phyloP scores from a whole-genome alignment of 176 grass and related monocot species.

The Rhynchospora tenuis region DNA sequence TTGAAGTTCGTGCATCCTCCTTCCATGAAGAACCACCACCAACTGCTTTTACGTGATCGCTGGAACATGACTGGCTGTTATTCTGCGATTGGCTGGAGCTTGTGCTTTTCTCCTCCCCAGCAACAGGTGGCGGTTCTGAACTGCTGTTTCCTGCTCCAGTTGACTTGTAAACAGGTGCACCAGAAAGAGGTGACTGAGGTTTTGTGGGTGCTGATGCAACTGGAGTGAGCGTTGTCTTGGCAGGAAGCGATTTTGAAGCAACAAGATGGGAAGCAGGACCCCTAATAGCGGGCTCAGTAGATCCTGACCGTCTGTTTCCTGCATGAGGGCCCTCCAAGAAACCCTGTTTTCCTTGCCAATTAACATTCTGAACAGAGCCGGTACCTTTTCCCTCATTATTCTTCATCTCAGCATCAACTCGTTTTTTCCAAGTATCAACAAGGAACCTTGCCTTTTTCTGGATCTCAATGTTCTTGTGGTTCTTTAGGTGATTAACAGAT shows the following conservation, averaged over 20 bases:
- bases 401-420: conserved; percentile 96
- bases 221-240: conserved; percentile 30
- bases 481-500: conserved; percentile 83
- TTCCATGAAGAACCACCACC: conserved; percentile 45
- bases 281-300: conserved; percentile 48
- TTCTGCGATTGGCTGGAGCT: conserved; percentile 87
- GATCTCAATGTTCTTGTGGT: conserved; percentile 78
- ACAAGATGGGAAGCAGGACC: conserved; percentile 29
- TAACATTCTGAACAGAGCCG: conserved; percentile 49
- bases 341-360: conserved; percentile 54
- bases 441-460: conserved; percentile 90
- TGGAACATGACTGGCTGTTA: conserved; percentile 85
- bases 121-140: conserved; percentile 12
- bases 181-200: conserved; percentile 23
- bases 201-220: conserved; percentile 3
- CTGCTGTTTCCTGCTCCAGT: conserved; percentile 17
- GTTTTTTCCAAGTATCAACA: conserved; percentile 92
- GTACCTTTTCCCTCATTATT: conserved; percentile 60
- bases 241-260: conserved; percentile 39
- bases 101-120: conserved; percentile 76
- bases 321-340: conserved; percentile 60
- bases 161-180: conserved; percentile 11
- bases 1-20: conserved; percentile 77
- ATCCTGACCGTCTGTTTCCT: conserved; percentile 55
- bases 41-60: conserved; percentile 64